Conservation (phyloP, 257 asterid species). For the Buddleja alternifolia region DNA sequence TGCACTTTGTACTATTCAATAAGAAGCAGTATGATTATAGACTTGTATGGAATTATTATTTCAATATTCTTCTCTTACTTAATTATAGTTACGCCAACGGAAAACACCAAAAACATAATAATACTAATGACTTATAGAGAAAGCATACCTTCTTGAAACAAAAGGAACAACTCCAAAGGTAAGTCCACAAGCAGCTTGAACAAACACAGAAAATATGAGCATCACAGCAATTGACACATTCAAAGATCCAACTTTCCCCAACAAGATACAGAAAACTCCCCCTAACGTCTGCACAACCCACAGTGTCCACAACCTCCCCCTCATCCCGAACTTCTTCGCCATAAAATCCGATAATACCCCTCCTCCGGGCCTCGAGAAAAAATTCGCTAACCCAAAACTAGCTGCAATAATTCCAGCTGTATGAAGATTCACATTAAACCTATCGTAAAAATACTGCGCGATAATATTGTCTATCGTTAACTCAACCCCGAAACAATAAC, state of each 20-base stretch:
- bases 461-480: slow-evolving; percentile 76
- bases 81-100: too few relatives aligned
- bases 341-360: slow-evolving; percentile 69
- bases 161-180: slow-evolving; percentile 89
- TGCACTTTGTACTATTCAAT: too few relatives aligned
- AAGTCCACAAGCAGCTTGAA: slow-evolving; percentile 95
- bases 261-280: slow-evolving; percentile 64
- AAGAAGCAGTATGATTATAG: too few relatives aligned
- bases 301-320: slow-evolving; percentile 80
- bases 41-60: too few relatives aligned
- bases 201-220: slow-evolving; percentile 75
- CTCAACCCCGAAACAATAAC: slow-evolving; percentile 89
- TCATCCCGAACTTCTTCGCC: slow-evolving; percentile 72
- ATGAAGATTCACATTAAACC: slow-evolving; percentile 73
- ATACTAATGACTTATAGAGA: neutral
- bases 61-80: too few relatives aligned
- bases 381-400: slow-evolving; percentile 76
- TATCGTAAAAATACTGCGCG: slow-evolving; percentile 82
- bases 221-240: slow-evolving; percentile 55
- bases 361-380: slow-evolving; percentile 82
- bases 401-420: slow-evolving; percentile 83
- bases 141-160: slow-evolving; percentile 72
- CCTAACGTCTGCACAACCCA: slow-evolving; percentile 76
- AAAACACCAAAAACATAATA: too few relatives aligned
- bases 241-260: slow-evolving; percentile 67